Evolutionary conservation across 352 stramenopile genomes (phyloP).

Genomic region (Halophytophthora batemanensis): DNA sequence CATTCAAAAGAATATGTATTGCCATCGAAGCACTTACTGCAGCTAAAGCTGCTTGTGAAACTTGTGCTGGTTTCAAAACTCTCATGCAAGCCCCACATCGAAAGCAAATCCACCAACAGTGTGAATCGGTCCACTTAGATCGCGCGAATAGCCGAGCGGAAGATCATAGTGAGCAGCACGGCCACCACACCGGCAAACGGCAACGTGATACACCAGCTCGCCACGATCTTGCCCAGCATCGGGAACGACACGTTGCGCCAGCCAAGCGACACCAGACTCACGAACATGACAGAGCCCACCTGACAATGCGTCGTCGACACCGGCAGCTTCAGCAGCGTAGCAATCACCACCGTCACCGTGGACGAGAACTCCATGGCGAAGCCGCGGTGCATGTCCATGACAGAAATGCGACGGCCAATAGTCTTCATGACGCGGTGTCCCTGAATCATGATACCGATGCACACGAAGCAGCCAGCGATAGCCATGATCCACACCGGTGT

Average conservation of each 20-base stretch:
- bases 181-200: constrained; percentile 16
- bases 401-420: constrained; percentile 40
- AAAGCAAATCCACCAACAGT: no score
- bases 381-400: constrained; percentile 60
- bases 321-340: constrained; percentile 36
- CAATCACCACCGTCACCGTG: constrained; percentile 52
- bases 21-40: no score
- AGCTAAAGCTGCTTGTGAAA: no score
- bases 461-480: constrained; percentile 45
- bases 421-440: constrained; percentile 74
- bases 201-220: constrained; percentile 31
- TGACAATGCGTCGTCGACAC: constrained; percentile 69
- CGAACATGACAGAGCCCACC: constrained; percentile 51
- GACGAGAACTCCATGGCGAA: constrained; percentile 73
- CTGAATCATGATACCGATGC: constrained; percentile 43
- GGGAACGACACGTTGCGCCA: constrained; percentile 25
- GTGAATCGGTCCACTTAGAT: no score
- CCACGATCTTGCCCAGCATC: constrained; percentile 15
- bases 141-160: no score
- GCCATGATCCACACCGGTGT: constrained; percentile 62
- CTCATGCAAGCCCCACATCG: no score
- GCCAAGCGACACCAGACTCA: constrained; percentile 28
- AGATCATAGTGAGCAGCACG: constrained; percentile 17
- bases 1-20: no score
- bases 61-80: no score